phyloP scores from a whole-genome alignment of 768 basidiomycete genomes.

The Exidia glandulosa region DNA sequence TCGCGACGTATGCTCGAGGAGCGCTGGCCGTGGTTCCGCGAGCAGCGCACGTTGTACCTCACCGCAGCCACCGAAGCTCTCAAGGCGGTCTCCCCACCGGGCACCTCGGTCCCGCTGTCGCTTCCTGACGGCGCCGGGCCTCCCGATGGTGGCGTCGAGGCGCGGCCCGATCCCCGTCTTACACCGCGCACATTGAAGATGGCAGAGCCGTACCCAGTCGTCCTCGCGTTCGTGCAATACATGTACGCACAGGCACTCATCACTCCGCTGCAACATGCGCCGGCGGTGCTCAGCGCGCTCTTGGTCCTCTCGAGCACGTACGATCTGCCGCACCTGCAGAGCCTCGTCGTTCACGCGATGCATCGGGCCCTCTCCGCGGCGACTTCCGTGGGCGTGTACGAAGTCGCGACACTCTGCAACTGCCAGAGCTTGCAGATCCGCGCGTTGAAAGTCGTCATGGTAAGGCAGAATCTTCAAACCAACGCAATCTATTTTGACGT shows the following conservation, averaged over 20 bases:
- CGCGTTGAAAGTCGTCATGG: constrained; percentile 77
- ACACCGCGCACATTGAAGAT: constrained; percentile 70
- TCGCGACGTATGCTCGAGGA: constrained; percentile 79
- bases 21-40: constrained; percentile 92
- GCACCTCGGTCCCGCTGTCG: constrained; percentile 53
- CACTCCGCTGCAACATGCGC: constrained; percentile 85
- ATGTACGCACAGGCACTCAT: constrained; percentile 79
- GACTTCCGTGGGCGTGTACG: constrained; percentile 85
- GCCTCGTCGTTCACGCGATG: constrained; percentile 87
- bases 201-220: constrained; percentile 83
- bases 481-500: constrained; percentile 4
- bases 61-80: constrained; percentile 45
- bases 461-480: constrained; percentile 21
- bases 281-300: constrained; percentile 80
- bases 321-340: constrained; percentile 59
- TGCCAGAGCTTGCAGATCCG: constrained; percentile 84
- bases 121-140: constrained; percentile 38
- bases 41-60: constrained; percentile 50
- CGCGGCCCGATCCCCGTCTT: constrained; percentile 64
- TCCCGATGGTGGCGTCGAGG: constrained; percentile 5
- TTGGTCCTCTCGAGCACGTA: constrained; percentile 79
- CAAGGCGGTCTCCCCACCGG: constrained; percentile 46
- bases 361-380: constrained; percentile 76
- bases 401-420: constrained; percentile 86
- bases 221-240: constrained; percentile 85